These are phyloP conservation scores for Cercospora janseana DNA, from an alignment of 2,329 filamentous ascomycete genomes.

Conservation along the genomic window DNA sequence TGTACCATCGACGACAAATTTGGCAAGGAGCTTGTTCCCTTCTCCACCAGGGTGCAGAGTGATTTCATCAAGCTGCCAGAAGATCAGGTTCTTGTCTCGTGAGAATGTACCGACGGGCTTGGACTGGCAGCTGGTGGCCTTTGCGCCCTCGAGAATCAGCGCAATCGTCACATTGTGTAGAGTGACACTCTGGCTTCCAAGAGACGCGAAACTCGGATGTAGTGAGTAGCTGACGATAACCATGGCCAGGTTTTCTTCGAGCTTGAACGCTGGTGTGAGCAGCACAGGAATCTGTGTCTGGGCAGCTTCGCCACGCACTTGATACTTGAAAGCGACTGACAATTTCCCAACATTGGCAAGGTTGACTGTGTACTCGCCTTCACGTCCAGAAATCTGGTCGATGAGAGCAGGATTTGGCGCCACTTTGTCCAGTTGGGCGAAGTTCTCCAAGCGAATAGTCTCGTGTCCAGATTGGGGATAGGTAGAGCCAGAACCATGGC, in stretches of 20 bases:
- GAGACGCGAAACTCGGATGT: constrained; percentile 65
- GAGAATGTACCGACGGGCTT: constrained; percentile 78
- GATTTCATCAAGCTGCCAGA: constrained; percentile 77
- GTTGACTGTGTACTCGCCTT: constrained; percentile 78
- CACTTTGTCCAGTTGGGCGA: constrained; percentile 82
- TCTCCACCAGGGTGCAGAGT: constrained; percentile 58
- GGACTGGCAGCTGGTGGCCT: constrained; percentile 67
- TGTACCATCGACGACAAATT: constrained; percentile 71
- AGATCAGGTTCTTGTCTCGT: constrained; percentile 72
- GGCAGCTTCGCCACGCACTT: constrained; percentile 68
- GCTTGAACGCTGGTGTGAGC: constrained; percentile 75
- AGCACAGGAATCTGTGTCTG: constrained; percentile 65
- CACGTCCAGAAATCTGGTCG: constrained; percentile 63
- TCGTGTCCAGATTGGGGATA: constrained; percentile 42
- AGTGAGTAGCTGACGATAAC: constrained; percentile 80
- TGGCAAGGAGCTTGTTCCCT: constrained; percentile 75
- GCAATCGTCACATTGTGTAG: constrained; percentile 74
- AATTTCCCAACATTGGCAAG: constrained; percentile 67
- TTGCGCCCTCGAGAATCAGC: constrained; percentile 65
- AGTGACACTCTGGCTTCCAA: constrained; percentile 49
- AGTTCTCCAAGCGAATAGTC: constrained; percentile 82
- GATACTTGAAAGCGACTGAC: constrained; percentile 87
- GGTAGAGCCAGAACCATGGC: constrained; percentile 61
- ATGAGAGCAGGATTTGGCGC: constrained; percentile 92
- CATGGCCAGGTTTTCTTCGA: constrained; percentile 80